A percentile compares a stretch with the other conserved stretches of the same genome.
Conservation (phyloP, 2,329 filamentous ascomycete species). For the Pyrenophora teres region DNA sequence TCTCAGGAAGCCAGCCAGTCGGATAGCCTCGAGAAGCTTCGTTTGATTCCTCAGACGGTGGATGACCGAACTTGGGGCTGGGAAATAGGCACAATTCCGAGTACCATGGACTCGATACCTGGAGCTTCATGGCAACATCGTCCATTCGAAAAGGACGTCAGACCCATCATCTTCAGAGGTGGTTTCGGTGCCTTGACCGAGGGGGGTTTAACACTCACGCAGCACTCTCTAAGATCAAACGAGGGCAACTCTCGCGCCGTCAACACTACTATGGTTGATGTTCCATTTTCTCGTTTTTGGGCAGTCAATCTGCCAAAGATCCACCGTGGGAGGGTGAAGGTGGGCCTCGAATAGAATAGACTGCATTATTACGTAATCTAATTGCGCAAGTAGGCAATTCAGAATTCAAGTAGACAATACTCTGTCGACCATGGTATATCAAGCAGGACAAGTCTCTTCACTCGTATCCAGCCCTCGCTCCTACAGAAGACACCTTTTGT, state of each 20-base stretch:
- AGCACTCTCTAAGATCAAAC: background rate
- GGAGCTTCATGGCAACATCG: conserved; percentile 27
- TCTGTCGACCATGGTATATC: background rate
- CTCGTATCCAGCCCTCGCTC: background rate
- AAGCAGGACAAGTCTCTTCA: background rate
- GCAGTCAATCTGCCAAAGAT: conserved; percentile 2
- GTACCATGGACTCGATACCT: conserved; percentile 49
- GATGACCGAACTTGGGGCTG: conserved; percentile 19
- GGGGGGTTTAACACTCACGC: conserved; percentile 51
- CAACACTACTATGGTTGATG: conserved; percentile 54
- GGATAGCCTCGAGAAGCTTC: conserved; percentile 2
- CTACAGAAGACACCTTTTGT: background rate
- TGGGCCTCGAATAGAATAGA: conserved; percentile 13
- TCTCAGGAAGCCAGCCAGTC: background rate
- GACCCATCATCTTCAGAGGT: conserved; percentile 28
- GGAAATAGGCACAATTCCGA: conserved; percentile 52
- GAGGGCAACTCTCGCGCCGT: conserved; percentile 6
- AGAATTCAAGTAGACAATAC: conserved; percentile 1
- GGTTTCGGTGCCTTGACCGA: conserved; percentile 69
- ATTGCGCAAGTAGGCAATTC: conserved; percentile 11
- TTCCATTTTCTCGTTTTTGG: conserved; percentile 51
- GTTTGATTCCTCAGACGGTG: background rate
- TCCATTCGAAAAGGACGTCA: background rate
- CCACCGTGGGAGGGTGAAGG: conserved; percentile 9
- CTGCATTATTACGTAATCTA: conserved; percentile 5